Evolutionary conservation across 495 filamentous ascomycete species (phyloP), one percentile per base, ranked within the genome.

Genomic region (Neurospora sp.): DNA sequence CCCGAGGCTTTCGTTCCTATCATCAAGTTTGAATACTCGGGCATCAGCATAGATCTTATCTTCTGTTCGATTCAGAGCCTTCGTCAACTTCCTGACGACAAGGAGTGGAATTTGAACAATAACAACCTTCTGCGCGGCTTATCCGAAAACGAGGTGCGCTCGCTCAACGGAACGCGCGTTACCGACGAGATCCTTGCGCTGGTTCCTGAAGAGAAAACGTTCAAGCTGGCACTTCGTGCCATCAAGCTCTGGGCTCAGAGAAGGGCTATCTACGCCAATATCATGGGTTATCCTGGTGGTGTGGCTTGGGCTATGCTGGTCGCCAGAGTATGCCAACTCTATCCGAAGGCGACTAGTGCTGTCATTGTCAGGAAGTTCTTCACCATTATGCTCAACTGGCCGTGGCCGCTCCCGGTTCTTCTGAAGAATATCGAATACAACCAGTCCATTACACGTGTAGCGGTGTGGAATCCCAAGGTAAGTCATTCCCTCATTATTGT

Each of bases 231-330:
- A 5, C 82, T 97, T 71, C 90, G 96, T 54, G 94, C 92, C 16
- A 93, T 99, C 80, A 99, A 99, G 80, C 86, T 98, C 7, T 99
- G 96, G 96, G 94, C 95, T 38, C 93, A 97, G 80, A 89, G 94
- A 16, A 91, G 94, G 72, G 96, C 93, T 12, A 93, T 98, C 20
- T 98, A 98, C 80, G 92, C 93, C 71, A 97, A 97, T 77, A 92
- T 99, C 74, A 93, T 97, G 73, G 96, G 96, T 18, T 99, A 94
- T 76, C 96, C 96, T 11, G 96, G 96, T 73, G 96, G 96, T 83
- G 94, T 99, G 70, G 96, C 96, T 23, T 99, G 95, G 93, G 96
- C 95, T 39, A 97, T 99, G 91, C 85, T 98, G 77, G 94, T 98
- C 23, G 96, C 96, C 31, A 87, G 96, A 74, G 93, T 98, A 66